A percentile compares a stretch with the other conserved stretches of the same genome.
These are phyloP conservation scores for Aspergillus pseudoglaucus DNA, from an alignment of 2,329 filamentous ascomycete species.

Conservation along the genomic window DNA sequence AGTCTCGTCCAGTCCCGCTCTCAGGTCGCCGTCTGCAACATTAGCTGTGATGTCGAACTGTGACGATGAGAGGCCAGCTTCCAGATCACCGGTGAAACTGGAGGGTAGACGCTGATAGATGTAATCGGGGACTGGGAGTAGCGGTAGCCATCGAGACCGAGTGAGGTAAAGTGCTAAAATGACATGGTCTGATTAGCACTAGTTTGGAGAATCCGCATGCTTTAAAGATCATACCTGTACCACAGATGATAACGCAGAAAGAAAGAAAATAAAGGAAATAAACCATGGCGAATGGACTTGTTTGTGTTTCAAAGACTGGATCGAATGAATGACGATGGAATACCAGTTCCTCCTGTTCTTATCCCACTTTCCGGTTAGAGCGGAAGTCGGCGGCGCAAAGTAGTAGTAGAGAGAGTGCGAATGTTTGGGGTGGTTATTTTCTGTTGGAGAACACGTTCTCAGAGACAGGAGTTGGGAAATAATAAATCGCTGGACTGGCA, in stretches of 20 bases:
- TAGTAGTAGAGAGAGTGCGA: not conserved
- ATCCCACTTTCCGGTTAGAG: too few relatives aligned
- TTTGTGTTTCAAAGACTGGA: not conserved
- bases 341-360: too few relatives aligned
- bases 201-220: not conserved
- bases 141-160: slow-evolving; percentile 67
- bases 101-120: slow-evolving; percentile 72
- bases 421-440: not conserved
- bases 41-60: slow-evolving; percentile 81
- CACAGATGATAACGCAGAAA: slow-evolving; percentile 63
- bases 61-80: slow-evolving; percentile 74
- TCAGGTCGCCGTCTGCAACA: slow-evolving; percentile 67
- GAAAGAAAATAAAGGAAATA: slow-evolving; percentile 71
- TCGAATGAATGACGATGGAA: not conserved
- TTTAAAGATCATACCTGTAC: slow-evolving; percentile 52
- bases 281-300: slow-evolving; percentile 50
- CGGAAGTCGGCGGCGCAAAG: not conserved
- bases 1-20: slow-evolving; percentile 71
- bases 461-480: not conserved
- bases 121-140: slow-evolving; percentile 59
- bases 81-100: slow-evolving; percentile 76
- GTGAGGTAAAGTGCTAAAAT: slow-evolving; percentile 67
- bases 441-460: not conserved
- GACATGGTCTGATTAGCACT: not conserved
- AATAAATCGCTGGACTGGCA: slow-evolving; percentile 4